Evolutionary conservation across 1,139 yeast species (phyloP), one percentile per base, ranked within the genome.

Genomic region (Diutina scorzettiae): DNA sequence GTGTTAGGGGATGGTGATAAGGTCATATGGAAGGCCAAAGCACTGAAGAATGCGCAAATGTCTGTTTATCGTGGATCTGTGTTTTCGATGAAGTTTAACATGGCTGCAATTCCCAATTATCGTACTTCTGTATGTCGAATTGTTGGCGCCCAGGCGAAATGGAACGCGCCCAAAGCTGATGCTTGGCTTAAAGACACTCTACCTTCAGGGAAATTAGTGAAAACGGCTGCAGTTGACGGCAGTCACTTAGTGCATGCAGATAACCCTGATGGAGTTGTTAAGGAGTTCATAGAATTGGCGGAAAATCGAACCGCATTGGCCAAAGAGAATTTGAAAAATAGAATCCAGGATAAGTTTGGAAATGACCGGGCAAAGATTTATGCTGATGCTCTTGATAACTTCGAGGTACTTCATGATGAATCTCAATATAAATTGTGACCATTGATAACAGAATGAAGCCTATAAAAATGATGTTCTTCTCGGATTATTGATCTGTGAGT

Each of bases 91-190:
- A 56, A 58, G 19, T 48, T 55, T 46, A 59, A 65, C 14, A 60
- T 62, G 58, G 53, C 52, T 4, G 51, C 61, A 18, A 54, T 74
- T 36, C 57, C 58, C n/a, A 51, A 53, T 33, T 57, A 74, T 27
- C 62, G 59, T 41, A 59, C 64, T 16, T 81, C 76, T 1, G 69
- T 71, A 21, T 62, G 69, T 41, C 73, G 68, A 49, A 63, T 77
- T 2, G 57, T 62, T 29, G 86, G 82, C 0, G 59, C 53, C 16
- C 58, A 57, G 7, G 78, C 76, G 1, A 63, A 52, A 2, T 79
- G 83, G 84, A 73, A 71, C 49, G 75, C 78, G 2, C 63, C 62
- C 2, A 60, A 58, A 21, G 50, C 64, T 19, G 58, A 57, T n/a
- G 58, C 54, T 3, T 63, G 51, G 46, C 51, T 68, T 42, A 55